Percentiles rank a stretch among this genome's conserved stretches.
phyloP scores from a whole-genome alignment of 768 basidiomycete species.

The Psilocybe subaeruginosa region DNA sequence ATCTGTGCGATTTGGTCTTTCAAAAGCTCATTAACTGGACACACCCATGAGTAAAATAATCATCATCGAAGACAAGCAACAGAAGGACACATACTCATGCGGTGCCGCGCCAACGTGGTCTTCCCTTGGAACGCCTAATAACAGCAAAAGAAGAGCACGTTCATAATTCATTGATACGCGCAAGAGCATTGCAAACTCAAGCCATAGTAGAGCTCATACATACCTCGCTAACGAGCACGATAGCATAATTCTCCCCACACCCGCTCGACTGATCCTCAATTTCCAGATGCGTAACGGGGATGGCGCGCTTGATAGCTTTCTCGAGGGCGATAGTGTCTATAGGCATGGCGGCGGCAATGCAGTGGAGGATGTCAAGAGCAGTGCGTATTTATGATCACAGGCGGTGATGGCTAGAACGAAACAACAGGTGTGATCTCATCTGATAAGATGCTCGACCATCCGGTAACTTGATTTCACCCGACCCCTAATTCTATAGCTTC shows the following conservation, averaged over 20 bases:
- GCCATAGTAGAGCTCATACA: constrained; percentile 19
- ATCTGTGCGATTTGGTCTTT: constrained; percentile 77
- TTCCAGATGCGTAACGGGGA: constrained; percentile 69
- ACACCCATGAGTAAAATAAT: constrained; percentile 7
- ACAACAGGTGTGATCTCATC: constrained; percentile 11
- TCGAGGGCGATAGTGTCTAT: constrained; percentile 60
- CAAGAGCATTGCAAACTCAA: neutral
- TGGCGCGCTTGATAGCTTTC: constrained; percentile 59
- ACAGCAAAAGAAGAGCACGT: neutral
- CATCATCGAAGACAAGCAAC: neutral
- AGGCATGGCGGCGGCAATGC: constrained; percentile 49
- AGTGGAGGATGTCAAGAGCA: neutral
- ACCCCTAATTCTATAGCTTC: neutral
- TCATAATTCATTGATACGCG: neutral
- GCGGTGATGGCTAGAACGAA: constrained; percentile 3
- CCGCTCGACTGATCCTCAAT: constrained; percentile 80
- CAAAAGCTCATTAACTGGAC: constrained; percentile 73
- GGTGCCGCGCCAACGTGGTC: constrained; percentile 76
- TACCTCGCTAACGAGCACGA: constrained; percentile 79
- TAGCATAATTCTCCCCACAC: constrained; percentile 78
- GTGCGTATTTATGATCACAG: neutral
- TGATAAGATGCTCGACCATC: constrained; percentile 15
- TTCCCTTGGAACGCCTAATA: constrained; percentile 78
- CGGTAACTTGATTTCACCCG: neutral
- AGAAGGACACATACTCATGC: constrained; percentile 52